Conservation (phyloP, 192 early-diverging fungal genomes). For the Haplosporangium gracile region DNA sequence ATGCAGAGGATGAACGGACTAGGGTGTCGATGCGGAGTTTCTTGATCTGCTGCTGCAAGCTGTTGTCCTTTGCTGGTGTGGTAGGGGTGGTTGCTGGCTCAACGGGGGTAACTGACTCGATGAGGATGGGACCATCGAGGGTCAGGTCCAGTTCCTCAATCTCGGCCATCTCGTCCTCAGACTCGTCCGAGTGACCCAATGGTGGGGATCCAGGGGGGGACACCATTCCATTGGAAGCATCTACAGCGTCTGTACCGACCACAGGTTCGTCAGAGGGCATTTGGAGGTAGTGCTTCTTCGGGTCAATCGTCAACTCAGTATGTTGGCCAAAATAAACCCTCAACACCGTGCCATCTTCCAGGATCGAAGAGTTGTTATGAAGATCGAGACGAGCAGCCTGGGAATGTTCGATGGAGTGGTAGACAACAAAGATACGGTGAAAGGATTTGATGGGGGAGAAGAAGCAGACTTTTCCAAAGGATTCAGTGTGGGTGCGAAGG, state of each 20-base stretch:
- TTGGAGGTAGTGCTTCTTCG: slow-evolving; percentile 44
- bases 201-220: slow-evolving; percentile 54
- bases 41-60: slow-evolving; percentile 13
- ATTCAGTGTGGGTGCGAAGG: slow-evolving; percentile 55
- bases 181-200: slow-evolving; percentile 24
- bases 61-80: not conserved
- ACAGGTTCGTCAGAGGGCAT: slow-evolving; percentile 22
- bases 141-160: slow-evolving; percentile 8
- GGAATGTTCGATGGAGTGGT: slow-evolving; percentile 57
- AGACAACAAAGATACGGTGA: slow-evolving; percentile 67
- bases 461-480: slow-evolving; percentile 61
- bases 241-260: not conserved
- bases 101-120: not conserved
- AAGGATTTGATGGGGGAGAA: slow-evolving; percentile 69
- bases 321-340: slow-evolving; percentile 69
- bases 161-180: slow-evolving; percentile 25
- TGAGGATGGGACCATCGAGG: not conserved
- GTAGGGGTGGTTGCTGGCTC: not conserved
- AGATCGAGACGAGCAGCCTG: slow-evolving; percentile 54
- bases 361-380: slow-evolving; percentile 35
- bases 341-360: slow-evolving; percentile 34
- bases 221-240: not conserved
- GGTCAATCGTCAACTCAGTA: slow-evolving; percentile 44
- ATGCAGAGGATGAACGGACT: not conserved
- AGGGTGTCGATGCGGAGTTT: slow-evolving; percentile 42